Base-by-base conservation (phyloP, 768 basidiomycete genomes). In the Coprinopsis marcescibilis region DNA sequence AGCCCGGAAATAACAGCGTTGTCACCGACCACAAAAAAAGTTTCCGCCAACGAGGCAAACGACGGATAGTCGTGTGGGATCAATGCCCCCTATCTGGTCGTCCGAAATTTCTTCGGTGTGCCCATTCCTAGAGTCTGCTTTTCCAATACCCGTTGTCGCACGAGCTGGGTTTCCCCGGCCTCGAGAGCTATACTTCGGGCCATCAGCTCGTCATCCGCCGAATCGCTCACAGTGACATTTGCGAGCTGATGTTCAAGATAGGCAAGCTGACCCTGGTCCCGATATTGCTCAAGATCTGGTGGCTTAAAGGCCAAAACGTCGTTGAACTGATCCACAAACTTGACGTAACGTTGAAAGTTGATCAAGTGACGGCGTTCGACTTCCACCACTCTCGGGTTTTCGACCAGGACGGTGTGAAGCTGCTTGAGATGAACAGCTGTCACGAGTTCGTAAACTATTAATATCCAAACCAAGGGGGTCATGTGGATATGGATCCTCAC, bases 241-340 rank as follows among this genome's bases (percentile, higher is more conserved):
- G 60, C 56, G 7, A 76, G 60, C 52, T 71, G 65, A 41, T 56
- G 53, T 52, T 66, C 65, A n/a, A 75, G 60, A 50, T 72, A 75
- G 10, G 68, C 66, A 39, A 73, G 62, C 45, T 66, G 60, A 5
- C 66, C 65, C 41, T 57, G 51, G 6, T 61, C 55, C 6, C 63
- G 62, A 37, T 60, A 59, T 8, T 52, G 53, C 43, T 66, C 66
- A 13, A 69, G 49, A 43, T 65, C 58, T 7, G 71, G 65, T 2
- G 66, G 57, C 33, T 56, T 52, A 52, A 63, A 65, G 26, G 60
- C 60, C 4, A 61, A 43, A 6, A 69, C 51, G 21, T 64, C 62
- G 36, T 59, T 63, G 36, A 74, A 56, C 15, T 62, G 62, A 12
- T 66, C 60, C 45, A 65, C 65, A 38, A 72, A 69, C 27, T 62